Evolutionary conservation across 768 basidiomycete species (phyloP).

Genomic region (Kondoa malvinella): DNA sequence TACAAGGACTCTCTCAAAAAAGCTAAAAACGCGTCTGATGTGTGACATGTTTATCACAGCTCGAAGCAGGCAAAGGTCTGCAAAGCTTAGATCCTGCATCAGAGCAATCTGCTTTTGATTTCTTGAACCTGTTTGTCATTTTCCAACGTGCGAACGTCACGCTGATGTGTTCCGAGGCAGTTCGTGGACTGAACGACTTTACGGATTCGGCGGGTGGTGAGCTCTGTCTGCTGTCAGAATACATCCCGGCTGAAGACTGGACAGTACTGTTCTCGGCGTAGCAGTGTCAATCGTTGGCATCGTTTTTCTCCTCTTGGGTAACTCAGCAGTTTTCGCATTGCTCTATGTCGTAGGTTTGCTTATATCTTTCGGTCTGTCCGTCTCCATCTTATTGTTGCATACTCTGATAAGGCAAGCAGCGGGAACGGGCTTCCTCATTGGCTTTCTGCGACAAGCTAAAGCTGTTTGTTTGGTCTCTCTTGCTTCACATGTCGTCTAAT

Average conservation of each 20-base stretch:
- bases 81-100: neutral
- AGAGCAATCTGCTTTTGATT: neutral
- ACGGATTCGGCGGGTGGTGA: neutral
- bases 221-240: neutral
- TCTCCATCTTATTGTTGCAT: neutral
- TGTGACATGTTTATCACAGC: neutral
- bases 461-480: neutral
- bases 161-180: neutral
- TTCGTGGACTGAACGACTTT: neutral
- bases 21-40: neutral
- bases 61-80: neutral
- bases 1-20: neutral
- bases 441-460: neutral
- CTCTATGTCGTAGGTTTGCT: neutral
- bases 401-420: neutral
- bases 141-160: neutral
- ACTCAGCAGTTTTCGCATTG: neutral
- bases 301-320: neutral
- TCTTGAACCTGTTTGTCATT: neutral
- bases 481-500: neutral
- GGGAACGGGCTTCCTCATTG: neutral
- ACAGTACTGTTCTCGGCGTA: neutral
- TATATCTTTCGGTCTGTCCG: neutral
- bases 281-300: neutral
- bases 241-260: neutral